These are phyloP conservation scores for Marchantia paleacea DNA, from an alignment of 225 moss, liverwort and hornwort genomes.

Conservation along the genomic window DNA sequence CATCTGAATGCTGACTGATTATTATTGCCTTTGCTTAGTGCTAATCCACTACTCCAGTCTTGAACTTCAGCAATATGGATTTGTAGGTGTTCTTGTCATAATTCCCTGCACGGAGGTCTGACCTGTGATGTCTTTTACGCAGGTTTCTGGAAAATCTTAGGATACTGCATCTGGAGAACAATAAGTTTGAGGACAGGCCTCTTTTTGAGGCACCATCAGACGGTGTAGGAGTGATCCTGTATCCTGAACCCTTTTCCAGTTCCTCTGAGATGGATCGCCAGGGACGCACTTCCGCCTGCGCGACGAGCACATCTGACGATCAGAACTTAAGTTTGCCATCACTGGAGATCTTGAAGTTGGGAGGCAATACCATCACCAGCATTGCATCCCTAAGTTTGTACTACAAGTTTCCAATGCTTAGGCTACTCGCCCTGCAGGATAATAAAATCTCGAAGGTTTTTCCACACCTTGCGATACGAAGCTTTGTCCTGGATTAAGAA, in stretches of 20 bases:
- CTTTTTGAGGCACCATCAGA: constrained; percentile 40
- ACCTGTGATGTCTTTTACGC: constrained; percentile 1
- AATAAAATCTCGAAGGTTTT: constrained; percentile 77
- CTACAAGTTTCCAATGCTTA: constrained; percentile 59
- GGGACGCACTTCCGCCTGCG: constrained; percentile 36
- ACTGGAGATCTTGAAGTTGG: constrained; percentile 69
- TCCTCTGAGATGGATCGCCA: constrained; percentile 43
- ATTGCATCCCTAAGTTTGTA: constrained; percentile 67
- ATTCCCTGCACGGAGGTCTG: not conserved
- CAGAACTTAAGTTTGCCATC: constrained; percentile 42
- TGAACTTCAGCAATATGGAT: no score
- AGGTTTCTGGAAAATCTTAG: constrained; percentile 65
- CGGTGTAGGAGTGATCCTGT: not conserved
- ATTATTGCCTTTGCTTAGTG: no score
- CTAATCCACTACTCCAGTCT: no score
- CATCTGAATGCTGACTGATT: no score
- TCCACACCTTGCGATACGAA: not conserved
- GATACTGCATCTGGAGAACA: constrained; percentile 72
- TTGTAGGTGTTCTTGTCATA: no score
- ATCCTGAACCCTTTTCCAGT: not conserved
- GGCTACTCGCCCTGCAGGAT: constrained; percentile 69
- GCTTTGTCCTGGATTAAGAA: not conserved
- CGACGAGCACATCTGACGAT: constrained; percentile 46
- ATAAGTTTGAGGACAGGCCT: constrained; percentile 69
- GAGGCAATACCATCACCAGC: constrained; percentile 74